A percentile compares a stretch with the other conserved stretches of the same genome.
Evolutionary conservation across 2,329 filamentous ascomycete genomes (phyloP).

Genomic region (Tolypocladium tundrense): DNA sequence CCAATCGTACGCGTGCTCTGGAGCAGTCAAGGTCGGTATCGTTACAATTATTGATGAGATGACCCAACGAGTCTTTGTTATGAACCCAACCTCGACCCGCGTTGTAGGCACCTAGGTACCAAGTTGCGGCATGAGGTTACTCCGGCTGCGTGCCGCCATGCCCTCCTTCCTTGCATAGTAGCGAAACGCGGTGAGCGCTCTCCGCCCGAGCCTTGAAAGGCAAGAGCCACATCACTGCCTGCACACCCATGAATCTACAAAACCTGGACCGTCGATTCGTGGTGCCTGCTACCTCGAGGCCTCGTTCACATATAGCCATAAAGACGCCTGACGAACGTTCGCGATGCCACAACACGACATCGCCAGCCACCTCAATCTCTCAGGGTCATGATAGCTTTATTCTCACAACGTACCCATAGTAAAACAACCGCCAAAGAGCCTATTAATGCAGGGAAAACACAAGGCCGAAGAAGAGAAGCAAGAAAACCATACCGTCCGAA

Average conservation of each 20-base stretch:
- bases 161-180: neutral
- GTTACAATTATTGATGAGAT: neutral
- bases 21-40: neutral
- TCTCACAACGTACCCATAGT: neutral
- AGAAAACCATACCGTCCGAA: slow-evolving; percentile 13
- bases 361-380: neutral
- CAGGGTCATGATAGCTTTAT: neutral
- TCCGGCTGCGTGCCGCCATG: no score
- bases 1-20: neutral
- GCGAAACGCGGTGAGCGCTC: neutral
- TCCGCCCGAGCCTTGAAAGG: neutral
- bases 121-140: neutral
- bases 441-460: slow-evolving; percentile 6
- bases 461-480: slow-evolving; percentile 5
- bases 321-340: neutral
- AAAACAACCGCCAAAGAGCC: neutral
- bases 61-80: neutral
- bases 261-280: neutral
- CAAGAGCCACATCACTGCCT: neutral
- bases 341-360: neutral
- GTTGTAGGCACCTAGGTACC: neutral
- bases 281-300: no score
- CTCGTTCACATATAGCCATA: neutral
- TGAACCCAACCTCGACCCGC: neutral
- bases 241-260: neutral